A percentile compares a stretch with the other conserved stretches of the same genome.
phyloP scores from a whole-genome alignment of 768 basidiomycete genomes.

The Goffeauzyma gilvescens region DNA sequence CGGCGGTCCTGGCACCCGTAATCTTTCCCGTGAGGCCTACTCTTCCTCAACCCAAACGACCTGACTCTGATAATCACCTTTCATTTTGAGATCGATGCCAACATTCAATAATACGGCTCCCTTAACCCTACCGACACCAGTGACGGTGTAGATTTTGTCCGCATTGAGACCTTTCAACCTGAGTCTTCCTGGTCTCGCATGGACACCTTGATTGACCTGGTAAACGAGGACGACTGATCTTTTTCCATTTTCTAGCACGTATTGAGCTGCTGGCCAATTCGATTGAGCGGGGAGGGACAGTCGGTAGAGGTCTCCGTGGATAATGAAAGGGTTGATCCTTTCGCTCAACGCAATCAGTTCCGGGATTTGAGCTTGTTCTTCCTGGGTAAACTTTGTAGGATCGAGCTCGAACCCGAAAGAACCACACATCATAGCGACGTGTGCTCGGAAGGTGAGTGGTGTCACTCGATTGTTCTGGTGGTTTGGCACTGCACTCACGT shows the following conservation, averaged over 20 bases:
- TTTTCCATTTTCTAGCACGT: conserved; percentile 8
- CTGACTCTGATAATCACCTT: conserved; percentile 15
- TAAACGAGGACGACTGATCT: conserved; percentile 14
- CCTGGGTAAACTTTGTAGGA: conserved; percentile 5
- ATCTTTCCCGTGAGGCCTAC: too few species aligned
- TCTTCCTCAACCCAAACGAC: conserved; percentile 10
- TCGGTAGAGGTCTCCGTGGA: conserved; percentile 18
- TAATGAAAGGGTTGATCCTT: conserved; percentile 12
- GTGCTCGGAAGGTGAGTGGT: conserved; percentile 17
- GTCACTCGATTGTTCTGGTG: conserved; percentile 13
- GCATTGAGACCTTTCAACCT: conserved; percentile 12
- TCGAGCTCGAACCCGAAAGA: conserved; percentile 23
- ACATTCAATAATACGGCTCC: conserved; percentile 13
- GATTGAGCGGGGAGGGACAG: conserved; percentile 6
- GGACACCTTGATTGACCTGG: conserved; percentile 3
- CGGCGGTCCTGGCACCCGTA: too few species aligned
- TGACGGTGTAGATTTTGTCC: conserved; percentile 5
- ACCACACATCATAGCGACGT: conserved; percentile 22
- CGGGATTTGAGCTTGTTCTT: conserved; percentile 14
- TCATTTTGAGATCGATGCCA: conserved; percentile 9
- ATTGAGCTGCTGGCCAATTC: conserved; percentile 17
- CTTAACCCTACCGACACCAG: background rate
- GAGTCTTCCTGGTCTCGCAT: conserved; percentile 3
- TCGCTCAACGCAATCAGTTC: conserved; percentile 10
- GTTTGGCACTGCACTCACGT: conserved; percentile 18